Evolutionary conservation across 148 eudicot species (phyloP), one percentile per base, ranked within the genome.

Genomic region (Mesembryanthemum crystallinum): DNA sequence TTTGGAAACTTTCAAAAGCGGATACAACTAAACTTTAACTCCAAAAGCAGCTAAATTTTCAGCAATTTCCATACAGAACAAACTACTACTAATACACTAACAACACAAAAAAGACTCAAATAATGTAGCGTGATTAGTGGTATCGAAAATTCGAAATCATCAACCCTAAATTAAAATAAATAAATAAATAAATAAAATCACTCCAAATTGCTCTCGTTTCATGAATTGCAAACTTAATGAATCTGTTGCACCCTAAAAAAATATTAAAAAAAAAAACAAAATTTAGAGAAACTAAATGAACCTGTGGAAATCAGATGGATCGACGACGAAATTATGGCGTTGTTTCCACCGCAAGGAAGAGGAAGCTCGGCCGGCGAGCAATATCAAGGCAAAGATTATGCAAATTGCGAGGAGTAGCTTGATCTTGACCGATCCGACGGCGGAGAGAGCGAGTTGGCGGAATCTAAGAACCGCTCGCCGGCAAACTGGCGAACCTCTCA

Each of bases 381-480:
- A 76, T 27, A 91, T 66, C 18, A 88, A 68, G 14, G 81, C 72
- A 69, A 92, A 80, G 1, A 83, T 24, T 17, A 84, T 66, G 60
- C 87, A 86, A 60, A 85, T 79, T 25, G 82, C 79, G 13, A 92
- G 83, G 75, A 92, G 47, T 28, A 89, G 64, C 77, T 82, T 88
- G 42, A 88, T 77, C 87, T 77, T 92, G 12, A 79, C 87, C 8
- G 93, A 89, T 88, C 90, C 87, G 8, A 78, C 85, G 68, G 83
- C 81, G 1, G 80, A 77, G 73, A 88, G 35, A 67, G 84, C 83
- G 64, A 77, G 58, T 77, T 86, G 90, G 73, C 83, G 81, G 28
- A 85, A 63, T 58, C 85, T 76, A 75, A 69, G 82, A 66, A 74
- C 68, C 73, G 83, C 73, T 80, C 94, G 86, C 35, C 94, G 89